phyloP scores from a whole-genome alignment of 2,329 filamentous ascomycete genomes.

The Neospermospora avenae region DNA sequence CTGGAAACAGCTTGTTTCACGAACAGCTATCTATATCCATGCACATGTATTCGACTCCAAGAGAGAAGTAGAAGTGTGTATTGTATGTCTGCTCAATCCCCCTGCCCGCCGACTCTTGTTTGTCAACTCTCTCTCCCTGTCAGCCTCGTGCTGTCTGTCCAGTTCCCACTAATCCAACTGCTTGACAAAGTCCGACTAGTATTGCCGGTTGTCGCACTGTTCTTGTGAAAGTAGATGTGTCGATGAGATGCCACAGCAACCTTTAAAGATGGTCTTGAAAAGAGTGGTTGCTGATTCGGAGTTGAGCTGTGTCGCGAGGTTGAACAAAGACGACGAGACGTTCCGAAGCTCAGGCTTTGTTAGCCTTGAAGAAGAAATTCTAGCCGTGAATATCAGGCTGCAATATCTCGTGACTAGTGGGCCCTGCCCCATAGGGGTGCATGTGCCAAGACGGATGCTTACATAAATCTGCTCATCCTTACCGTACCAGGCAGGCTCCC shows the following conservation, averaged over 20 bases:
- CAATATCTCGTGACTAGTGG: neutral
- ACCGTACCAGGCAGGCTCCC: no score
- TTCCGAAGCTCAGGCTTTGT: no score
- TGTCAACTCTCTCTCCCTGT: constrained; percentile 16
- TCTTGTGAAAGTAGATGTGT: neutral
- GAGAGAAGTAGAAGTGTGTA: constrained; percentile 38
- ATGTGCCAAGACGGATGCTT: no score
- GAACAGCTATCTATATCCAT: constrained; percentile 37
- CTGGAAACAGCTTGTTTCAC: constrained; percentile 31
- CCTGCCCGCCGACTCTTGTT: constrained; percentile 23
- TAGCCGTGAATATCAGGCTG: neutral
- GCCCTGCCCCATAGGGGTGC: no score
- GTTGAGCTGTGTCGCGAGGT: neutral
- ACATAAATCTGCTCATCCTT: no score
- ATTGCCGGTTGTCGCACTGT: neutral
- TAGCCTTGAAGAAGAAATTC: neutral
- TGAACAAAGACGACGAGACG: neutral
- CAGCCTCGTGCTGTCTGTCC: constrained; percentile 25
- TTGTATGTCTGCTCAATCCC: constrained; percentile 34
- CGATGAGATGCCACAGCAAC: neutral
- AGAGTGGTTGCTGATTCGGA: no score
- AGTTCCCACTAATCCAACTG: constrained; percentile 23
- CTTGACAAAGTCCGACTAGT: neutral
- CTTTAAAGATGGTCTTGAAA: neutral
- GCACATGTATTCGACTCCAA: constrained; percentile 35